Conservation (phyloP, 2,329 filamentous ascomycete genomes). For the Cryphonectria parasitica region DNA sequence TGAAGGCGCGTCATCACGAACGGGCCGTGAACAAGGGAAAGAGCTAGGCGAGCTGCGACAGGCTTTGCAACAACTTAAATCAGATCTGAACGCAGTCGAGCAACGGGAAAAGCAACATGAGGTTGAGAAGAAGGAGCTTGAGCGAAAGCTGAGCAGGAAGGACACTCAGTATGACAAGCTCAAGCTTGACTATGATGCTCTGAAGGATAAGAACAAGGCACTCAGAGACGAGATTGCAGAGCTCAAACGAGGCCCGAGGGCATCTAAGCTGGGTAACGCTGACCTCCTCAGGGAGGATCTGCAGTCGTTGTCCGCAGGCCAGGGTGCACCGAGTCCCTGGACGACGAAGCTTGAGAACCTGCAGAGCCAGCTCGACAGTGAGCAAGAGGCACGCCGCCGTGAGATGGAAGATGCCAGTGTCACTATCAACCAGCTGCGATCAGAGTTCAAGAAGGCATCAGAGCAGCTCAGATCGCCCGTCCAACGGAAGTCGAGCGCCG, state of each 20-base stretch:
- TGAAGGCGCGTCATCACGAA: slow-evolving; percentile 51
- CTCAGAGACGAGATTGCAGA: slow-evolving; percentile 61
- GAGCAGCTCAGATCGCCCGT: slow-evolving; percentile 10
- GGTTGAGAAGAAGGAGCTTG: slow-evolving; percentile 42
- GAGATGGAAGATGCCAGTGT: slow-evolving; percentile 26
- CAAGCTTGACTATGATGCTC: slow-evolving; percentile 54
- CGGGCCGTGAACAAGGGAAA: slow-evolving; percentile 57
- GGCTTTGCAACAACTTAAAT: slow-evolving; percentile 57
- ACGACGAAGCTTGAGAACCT: slow-evolving; percentile 38
- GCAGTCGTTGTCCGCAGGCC: slow-evolving; percentile 32
- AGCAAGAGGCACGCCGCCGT: slow-evolving; percentile 31
- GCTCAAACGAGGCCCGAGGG: slow-evolving; percentile 57
- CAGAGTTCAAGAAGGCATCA: slow-evolving; percentile 28
- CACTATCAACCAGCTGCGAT: slow-evolving; percentile 27
- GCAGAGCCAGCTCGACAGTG: slow-evolving; percentile 35
- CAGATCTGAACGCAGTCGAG: slow-evolving; percentile 53
- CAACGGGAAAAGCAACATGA: slow-evolving; percentile 45
- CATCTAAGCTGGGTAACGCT: slow-evolving; percentile 43
- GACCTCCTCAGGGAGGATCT: slow-evolving; percentile 34
- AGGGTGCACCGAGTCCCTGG: slow-evolving; percentile 30
- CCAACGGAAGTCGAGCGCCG: slow-evolving; percentile 12
- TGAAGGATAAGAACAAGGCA: slow-evolving; percentile 60
- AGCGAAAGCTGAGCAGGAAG: slow-evolving; percentile 35
- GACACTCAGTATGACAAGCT: slow-evolving; percentile 44
- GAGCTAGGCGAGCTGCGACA: slow-evolving; percentile 56